Conservation (phyloP, 129 eudicot species). For the Centella asiatica region DNA sequence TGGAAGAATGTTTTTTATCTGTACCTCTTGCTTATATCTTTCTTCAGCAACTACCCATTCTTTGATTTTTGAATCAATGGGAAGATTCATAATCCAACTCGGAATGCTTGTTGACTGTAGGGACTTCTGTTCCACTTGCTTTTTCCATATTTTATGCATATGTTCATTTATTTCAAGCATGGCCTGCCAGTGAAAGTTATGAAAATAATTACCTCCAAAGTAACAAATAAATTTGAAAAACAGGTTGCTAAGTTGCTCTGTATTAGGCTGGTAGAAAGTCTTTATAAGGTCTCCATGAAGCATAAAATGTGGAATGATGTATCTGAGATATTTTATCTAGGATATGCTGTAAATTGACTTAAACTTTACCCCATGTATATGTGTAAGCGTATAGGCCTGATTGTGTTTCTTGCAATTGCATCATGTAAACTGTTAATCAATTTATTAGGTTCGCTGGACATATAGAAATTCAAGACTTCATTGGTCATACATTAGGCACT, state of each 20-base stretch:
- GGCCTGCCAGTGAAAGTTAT: slow-evolving; percentile 46
- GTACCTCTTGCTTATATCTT: slow-evolving; percentile 67
- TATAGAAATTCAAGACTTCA: background rate
- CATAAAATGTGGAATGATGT: background rate
- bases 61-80: slow-evolving; percentile 73
- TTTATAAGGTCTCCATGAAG: too few species aligned
- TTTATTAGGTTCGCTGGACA: background rate
- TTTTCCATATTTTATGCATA: slow-evolving; percentile 90
- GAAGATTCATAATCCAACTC: slow-evolving; percentile 83
- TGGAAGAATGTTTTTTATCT: slow-evolving; percentile 90
- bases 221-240: background rate
- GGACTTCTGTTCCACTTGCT: slow-evolving; percentile 63
- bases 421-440: background rate
- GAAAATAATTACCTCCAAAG: background rate
- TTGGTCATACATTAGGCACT: background rate
- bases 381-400: background rate
- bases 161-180: slow-evolving; percentile 87
- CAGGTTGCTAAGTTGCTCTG: too few species aligned
- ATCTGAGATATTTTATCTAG: background rate
- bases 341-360: background rate
- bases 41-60: slow-evolving; percentile 97
- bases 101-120: slow-evolving; percentile 65
- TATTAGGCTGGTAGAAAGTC: too few species aligned
- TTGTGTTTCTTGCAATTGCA: background rate
- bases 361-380: background rate